These are phyloP conservation scores for Magnolia sinica DNA, from an alignment of 164 flowering plant species.

Conservation along the genomic window DNA sequence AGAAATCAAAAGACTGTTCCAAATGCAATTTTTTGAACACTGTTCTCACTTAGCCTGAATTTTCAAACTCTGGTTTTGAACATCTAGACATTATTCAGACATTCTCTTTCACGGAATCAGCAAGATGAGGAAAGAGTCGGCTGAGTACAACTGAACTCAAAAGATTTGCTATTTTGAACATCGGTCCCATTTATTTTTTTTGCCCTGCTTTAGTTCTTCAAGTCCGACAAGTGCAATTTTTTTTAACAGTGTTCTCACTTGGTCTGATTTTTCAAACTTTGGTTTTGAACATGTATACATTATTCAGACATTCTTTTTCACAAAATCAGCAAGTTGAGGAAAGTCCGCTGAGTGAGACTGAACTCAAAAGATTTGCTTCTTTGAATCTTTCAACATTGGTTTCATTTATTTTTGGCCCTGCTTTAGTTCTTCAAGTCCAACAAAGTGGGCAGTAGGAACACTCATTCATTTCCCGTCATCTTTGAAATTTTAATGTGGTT, in stretches of 20 bases:
- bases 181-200: too few species aligned
- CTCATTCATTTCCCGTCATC: background rate
- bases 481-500: background rate
- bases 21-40: background rate
- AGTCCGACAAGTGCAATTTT: too few species aligned
- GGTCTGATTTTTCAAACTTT: background rate
- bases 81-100: background rate
- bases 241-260: background rate
- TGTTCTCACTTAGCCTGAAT: background rate
- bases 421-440: background rate
- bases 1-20: too few species aligned
- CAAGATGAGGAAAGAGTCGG: background rate
- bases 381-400: too few species aligned
- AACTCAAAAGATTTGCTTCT: too few species aligned
- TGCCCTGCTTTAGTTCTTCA: too few species aligned
- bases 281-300: background rate
- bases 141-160: background rate
- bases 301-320: background rate
- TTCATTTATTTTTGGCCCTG: too few species aligned
- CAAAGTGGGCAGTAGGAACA: background rate
- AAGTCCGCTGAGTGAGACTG: too few species aligned
- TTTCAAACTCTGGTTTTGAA: too few species aligned
- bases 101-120: background rate
- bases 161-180: background rate
- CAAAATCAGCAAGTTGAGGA: background rate